Evolutionary conservation across 164 flowering plant species (phyloP).

Genomic region (Berberis vulgaris): DNA sequence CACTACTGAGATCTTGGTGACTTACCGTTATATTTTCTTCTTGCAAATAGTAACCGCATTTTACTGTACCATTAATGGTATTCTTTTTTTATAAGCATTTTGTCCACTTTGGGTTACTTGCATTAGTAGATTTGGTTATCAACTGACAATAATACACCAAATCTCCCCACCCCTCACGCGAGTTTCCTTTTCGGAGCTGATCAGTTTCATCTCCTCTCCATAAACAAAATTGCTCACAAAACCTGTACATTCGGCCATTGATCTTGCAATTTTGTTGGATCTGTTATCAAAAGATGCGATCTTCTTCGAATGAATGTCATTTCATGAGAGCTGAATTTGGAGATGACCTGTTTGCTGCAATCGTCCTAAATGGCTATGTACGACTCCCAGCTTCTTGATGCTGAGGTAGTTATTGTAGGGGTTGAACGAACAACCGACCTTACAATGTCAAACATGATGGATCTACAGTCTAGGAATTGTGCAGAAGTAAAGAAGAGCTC

Average conservation of each 20-base stretch:
- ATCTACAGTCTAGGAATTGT: conserved; percentile 41
- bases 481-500: conserved; percentile 57
- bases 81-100: too few relatives aligned
- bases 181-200: conserved; percentile 35
- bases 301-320: conserved; percentile 42
- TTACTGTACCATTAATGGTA: too few relatives aligned
- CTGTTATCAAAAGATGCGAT: conserved; percentile 1
- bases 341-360: conserved; percentile 51
- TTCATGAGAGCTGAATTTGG: conserved; percentile 44
- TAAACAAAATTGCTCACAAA: conserved; percentile 49
- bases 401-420: conserved; percentile 23
- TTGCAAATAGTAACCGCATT: too few relatives aligned
- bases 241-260: conserved; percentile 70
- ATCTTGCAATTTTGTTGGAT: conserved; percentile 25
- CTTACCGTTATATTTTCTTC: too few relatives aligned
- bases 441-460: conserved; percentile 37
- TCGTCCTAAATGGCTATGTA: conserved; percentile 68
- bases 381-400: conserved; percentile 46
- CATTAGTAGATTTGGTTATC: too few relatives aligned
- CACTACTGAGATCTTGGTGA: too few relatives aligned
- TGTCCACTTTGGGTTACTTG: too few relatives aligned
- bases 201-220: conserved; percentile 79
- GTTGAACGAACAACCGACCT: conserved; percentile 38
- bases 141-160: too few relatives aligned
- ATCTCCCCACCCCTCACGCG: not conserved